Evolutionary conservation across 106 monocot genomes (phyloP), one percentile per base, ranked within the genome.

Genomic region (Apostasia ramifera): DNA sequence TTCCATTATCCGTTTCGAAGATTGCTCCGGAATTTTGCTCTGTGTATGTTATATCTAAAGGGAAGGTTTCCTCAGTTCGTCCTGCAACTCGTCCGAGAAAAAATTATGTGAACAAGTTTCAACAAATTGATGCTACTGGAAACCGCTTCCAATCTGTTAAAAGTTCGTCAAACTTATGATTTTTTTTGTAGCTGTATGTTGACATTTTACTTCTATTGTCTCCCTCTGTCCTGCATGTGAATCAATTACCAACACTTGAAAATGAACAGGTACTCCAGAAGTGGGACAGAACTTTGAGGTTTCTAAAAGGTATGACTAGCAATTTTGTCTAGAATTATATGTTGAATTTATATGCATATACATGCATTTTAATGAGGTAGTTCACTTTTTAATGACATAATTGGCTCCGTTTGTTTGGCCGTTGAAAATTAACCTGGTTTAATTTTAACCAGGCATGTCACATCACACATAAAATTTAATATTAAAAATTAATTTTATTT

Each of bases 41-140:
- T 8, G 67, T 88, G 10, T 88, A 79, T 68, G 68, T 88, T 60
- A 79, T 88, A 76, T 75, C 88, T 15, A 88, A 88, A 63, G 88
- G 88, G 64, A 88, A 79, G 72, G 59, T 84, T 54, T 78, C 78
- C 61, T 84, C 84, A 40, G 54, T 71, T 70, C 67, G 84, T 40
- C 81, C 78, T 26, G 78, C 87, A 11, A 66, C 64, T 67, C 67
- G 46, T 47, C 76, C 73, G 55, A 79, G 73, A 53, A 54, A 48
- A 1, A 15, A 1, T 13, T 65, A 46, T 64, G 45, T 11, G 52
- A 64, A 68, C 44, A 61, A 68, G 44, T 11, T 62, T 15, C 2
- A 49, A 11, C 48, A 72, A 1, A 44, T 75, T 62, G 71, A 71
- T 47, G 13, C 49, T 48, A 41, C 26, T 55, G 74, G 13, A 64